Evolutionary conservation across 164 flowering plant species (phyloP).

Genomic region (Aristolochia californica): DNA sequence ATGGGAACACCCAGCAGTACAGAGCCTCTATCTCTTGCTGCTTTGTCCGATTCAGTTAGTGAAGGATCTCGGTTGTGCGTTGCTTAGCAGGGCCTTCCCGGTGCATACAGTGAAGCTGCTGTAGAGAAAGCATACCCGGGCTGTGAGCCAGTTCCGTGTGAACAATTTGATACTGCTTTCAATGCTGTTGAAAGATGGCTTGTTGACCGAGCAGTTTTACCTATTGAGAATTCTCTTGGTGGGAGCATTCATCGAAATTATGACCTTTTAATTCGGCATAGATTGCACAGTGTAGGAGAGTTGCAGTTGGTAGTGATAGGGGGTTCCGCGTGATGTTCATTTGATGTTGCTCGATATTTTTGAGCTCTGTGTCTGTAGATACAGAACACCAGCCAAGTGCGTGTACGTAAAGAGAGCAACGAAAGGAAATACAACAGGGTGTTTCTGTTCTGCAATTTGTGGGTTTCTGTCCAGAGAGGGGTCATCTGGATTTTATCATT

Average conservation of each 20-base stretch:
- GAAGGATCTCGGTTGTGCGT: conserved; percentile 9
- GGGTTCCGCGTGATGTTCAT: too few species aligned
- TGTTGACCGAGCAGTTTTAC: conserved; percentile 94
- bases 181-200: conserved; percentile 81
- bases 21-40: conserved; percentile 8
- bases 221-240: conserved; percentile 91
- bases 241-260: conserved; percentile 96
- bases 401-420: too few species aligned
- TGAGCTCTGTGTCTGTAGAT: too few species aligned
- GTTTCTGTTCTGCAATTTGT: too few species aligned
- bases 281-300: conserved; percentile 97
- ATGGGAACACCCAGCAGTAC: not conserved
- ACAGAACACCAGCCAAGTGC: too few species aligned
- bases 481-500: too few species aligned
- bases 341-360: too few species aligned
- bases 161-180: conserved; percentile 80
- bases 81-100: conserved; percentile 62
- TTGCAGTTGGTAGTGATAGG: conserved; percentile 67
- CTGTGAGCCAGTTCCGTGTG: conserved; percentile 89
- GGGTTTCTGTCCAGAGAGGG: too few species aligned
- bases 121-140: conserved; percentile 89
- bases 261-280: conserved; percentile 80
- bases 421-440: too few species aligned
- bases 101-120: conserved; percentile 90
- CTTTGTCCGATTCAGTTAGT: not conserved